Percentiles rank a stretch among this genome's conserved stretches.
phyloP scores from a whole-genome alignment of 768 basidiomycete species.

The Collybia sp. region DNA sequence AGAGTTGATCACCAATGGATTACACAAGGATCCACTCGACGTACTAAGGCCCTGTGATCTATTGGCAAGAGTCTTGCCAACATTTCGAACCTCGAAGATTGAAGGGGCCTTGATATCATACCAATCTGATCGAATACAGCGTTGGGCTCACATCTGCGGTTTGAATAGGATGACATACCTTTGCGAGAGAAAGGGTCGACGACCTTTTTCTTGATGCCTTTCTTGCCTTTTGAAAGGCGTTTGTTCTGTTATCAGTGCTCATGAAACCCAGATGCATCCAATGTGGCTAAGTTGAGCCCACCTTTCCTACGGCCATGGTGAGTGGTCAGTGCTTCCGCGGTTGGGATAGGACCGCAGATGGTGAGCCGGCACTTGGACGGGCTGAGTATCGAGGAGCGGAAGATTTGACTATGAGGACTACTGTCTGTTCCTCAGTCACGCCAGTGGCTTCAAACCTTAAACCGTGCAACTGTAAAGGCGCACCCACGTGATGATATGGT shows the following conservation, averaged over 20 bases:
- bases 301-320: slow-evolving; percentile 90
- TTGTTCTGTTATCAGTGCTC: slow-evolving; percentile 66
- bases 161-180: slow-evolving; percentile 44
- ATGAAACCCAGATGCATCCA: slow-evolving; percentile 3
- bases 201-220: slow-evolving; percentile 99
- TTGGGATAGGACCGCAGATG: slow-evolving; percentile 32
- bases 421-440: slow-evolving; percentile 21
- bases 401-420: slow-evolving; percentile 14
- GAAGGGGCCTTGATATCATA: slow-evolving; percentile 99
- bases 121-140: slow-evolving; percentile 66
- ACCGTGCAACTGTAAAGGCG: slow-evolving; percentile 40
- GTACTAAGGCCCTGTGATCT: slow-evolving; percentile 95
- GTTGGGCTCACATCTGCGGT: neutral
- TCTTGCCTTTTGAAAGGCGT: slow-evolving; percentile 96
- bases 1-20: neutral
- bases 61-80: slow-evolving; percentile 99
- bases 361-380: slow-evolving; percentile 43
- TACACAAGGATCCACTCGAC: slow-evolving; percentile 27
- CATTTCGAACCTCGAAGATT: slow-evolving; percentile 93
- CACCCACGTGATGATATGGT: slow-evolving; percentile 37
- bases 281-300: slow-evolving; percentile 25
- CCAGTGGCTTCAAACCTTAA: slow-evolving; percentile 64
- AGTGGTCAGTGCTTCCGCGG: slow-evolving; percentile 31
- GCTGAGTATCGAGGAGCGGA: slow-evolving; percentile 35
- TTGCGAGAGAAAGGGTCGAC: slow-evolving; percentile 99